Evolutionary conservation across 306 rosid genomes (phyloP), one percentile per base, ranked within the genome.

Genomic region (Carpinus viminea): DNA sequence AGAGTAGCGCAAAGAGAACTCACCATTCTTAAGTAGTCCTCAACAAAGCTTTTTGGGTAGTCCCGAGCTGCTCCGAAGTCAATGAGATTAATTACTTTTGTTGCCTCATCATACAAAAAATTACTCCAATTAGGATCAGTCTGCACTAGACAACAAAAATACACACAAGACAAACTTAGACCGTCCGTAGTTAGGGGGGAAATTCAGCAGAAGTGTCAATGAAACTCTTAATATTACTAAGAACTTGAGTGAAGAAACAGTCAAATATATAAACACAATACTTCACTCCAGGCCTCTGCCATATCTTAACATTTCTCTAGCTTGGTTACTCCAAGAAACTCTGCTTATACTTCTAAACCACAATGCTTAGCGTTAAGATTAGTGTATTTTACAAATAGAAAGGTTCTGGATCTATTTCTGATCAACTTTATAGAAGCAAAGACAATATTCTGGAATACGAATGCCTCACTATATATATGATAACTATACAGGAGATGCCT

Each of bases 41-140:
- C 98, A 65, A 95, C 98, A 79, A 92, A 95, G 45, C 55, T 61
- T 83, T 91, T 95, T 3, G 97, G 93, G 81, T 36, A 95, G 75
- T 95, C 98, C 45, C 96, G 92, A 74, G 96, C 91, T 41, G 98
- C 98, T 82, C 98, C 98, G 62, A 95, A 92, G 84, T 95, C 98
- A 48, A 92, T 92, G 75, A 95, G 93, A 81, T 95, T 95, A 82
- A 95, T 87, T 28, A 81, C 74, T 15, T 87, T 95, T 36, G 86
- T 84, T 64, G 87, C 82, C 84, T 92, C 92, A 47, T 95, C 85
- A 50, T 88, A 92, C 87, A 95, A 85, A 89, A 95, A 95, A 85
- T 95, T 95, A 69, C 98, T 84, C 98, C 98, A 95, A 79, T 95
- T 95, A 71, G 98, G 98, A 88, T 95, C 98, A 6, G 98, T 95